A percentile compares a stretch with the other conserved stretches of the same genome.
phyloP scores from a whole-genome alignment of 1,284 basidiomycete species.

The Ganoderma meredithae region DNA sequence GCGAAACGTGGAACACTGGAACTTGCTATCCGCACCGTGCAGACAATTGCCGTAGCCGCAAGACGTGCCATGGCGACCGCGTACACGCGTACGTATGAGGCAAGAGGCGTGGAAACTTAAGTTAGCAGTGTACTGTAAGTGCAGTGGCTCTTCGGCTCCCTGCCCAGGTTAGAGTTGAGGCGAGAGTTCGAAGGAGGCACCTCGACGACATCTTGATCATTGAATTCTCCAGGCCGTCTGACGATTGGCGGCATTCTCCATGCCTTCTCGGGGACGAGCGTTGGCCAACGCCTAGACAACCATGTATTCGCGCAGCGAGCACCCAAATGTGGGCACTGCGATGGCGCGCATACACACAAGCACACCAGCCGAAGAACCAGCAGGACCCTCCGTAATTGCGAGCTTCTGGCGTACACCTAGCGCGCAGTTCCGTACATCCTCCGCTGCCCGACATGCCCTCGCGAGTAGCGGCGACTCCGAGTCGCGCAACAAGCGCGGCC shows the following conservation, averaged over 20 bases:
- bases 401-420: not conserved
- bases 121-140: too few species aligned
- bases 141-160: not conserved
- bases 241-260: not conserved
- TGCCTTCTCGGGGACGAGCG: not conserved
- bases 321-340: too few species aligned
- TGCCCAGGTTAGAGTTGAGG: not conserved
- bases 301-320: too few species aligned
- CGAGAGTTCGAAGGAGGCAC: not conserved
- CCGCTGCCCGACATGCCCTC: not conserved
- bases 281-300: too few species aligned
- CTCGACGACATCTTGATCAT: not conserved
- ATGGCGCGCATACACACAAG: not conserved
- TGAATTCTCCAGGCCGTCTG: not conserved
- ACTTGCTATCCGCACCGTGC: not conserved
- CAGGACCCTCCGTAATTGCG: not conserved
- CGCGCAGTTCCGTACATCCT: not conserved
- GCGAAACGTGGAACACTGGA: not conserved
- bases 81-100: not conserved
- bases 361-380: not conserved
- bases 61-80: not conserved
- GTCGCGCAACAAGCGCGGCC: not conserved
- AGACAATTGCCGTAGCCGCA: not conserved
- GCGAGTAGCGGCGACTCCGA: not conserved
- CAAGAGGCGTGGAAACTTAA: not conserved